Conservation (phyloP, 148 eudicot species). For the Camellia granthamiana region DNA sequence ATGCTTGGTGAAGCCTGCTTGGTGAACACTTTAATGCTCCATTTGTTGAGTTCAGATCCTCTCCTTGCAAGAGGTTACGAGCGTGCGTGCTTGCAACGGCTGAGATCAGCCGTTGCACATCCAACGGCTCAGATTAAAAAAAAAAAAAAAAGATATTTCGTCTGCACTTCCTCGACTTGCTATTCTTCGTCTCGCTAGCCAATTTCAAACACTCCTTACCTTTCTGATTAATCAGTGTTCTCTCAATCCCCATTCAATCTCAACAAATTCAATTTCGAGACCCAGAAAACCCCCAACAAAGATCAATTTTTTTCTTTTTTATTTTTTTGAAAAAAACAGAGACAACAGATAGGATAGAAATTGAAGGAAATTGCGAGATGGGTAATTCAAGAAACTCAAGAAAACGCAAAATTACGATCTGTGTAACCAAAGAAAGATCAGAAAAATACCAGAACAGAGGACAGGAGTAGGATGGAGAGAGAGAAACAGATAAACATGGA, state of each 20-base stretch:
- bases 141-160: not conserved
- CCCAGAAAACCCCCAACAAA: constrained; percentile 5
- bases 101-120: no score
- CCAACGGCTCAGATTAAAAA: no score
- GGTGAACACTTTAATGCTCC: no score
- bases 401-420: not conserved
- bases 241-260: constrained; percentile 49
- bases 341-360: no score
- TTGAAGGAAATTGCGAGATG: not conserved
- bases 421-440: not conserved
- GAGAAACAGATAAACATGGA: not conserved
- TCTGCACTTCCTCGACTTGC: constrained; percentile 33
- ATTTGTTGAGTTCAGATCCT: no score
- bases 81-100: no score
- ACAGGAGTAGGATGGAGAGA: not conserved
- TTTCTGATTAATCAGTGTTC: constrained; percentile 25
- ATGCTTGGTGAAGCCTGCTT: no score
- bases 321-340: no score
- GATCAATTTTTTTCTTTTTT: no score
- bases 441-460: not conserved
- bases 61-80: no score
- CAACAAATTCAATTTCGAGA: no score
- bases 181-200: constrained; percentile 22
- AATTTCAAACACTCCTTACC: constrained; percentile 27
- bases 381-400: not conserved